Evolutionary conservation across 179 eudicot genomes (phyloP), one percentile per base, ranked within the genome.

Genomic region (Silene noctiflora): DNA sequence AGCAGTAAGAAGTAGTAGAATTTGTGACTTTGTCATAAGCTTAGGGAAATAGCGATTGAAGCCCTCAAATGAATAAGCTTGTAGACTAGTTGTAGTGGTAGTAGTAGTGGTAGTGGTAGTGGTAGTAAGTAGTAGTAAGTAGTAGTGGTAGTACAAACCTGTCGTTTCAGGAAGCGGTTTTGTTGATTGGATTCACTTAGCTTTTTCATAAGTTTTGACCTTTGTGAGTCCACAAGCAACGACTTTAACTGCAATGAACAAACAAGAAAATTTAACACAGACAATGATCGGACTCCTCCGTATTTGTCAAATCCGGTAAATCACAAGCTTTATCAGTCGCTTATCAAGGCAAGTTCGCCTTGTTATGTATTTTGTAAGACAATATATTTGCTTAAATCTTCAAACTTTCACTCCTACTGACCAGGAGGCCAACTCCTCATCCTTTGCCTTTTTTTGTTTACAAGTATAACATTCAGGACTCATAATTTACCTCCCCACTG

Each of bases 161-260:
- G 93, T 31, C 98, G 87, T 82, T 91, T 94, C 69, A 94, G 83
- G 81, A 88, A 91, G 61, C 98, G 89, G 64, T 93, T 94, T 19
- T 94, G 97, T 81, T 87, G 97, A 88, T 94, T 94, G 81, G 99
- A 97, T 86, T 95, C 97, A 82, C 99, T 91, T 77, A 93, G 85
- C 83, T 93, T 95, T 87, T 85, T 88, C 67, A 87, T 79, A 77
- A 95, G 95, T 73, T 86, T 93, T 51, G 85, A 78, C 82, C 99
- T 93, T 73, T 93, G 89, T 58, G 96, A 74, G 85, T 95, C 93
- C 75, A 87, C 86, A 73, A 87, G 87, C 81, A 93, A 76, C 25
- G 84, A 77, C 81, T 87, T 88, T 83, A 95, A 81, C 99, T 95
- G 90, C 76, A 73, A 78, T 21, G 65, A 66, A 65, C 1, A 81